Percentiles rank a stretch among this genome's conserved stretches.
Conservation (phyloP, 805 yeast species). For the Ogataea haglerorum region DNA sequence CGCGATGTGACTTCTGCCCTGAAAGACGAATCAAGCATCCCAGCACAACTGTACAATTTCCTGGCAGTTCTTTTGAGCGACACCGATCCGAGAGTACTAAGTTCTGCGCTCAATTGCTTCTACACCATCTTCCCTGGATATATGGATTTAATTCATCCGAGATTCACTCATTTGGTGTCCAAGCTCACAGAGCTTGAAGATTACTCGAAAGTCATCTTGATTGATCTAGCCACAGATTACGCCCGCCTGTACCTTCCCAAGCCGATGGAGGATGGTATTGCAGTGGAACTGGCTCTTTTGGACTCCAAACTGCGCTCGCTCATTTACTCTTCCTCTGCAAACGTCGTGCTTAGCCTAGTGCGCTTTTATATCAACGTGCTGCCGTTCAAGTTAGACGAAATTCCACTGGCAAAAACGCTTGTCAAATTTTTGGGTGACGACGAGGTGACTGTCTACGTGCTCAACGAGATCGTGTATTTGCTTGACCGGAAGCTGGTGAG, state of each 20-base stretch:
- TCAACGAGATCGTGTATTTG: slow-evolving; percentile 21
- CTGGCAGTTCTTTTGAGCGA: slow-evolving; percentile 62
- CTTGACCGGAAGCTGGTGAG: slow-evolving; percentile 35
- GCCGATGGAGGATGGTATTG: slow-evolving; percentile 40
- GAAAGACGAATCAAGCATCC: slow-evolving; percentile 34
- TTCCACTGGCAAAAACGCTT: slow-evolving; percentile 49
- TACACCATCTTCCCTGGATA: slow-evolving; percentile 51
- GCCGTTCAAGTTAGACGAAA: slow-evolving; percentile 50
- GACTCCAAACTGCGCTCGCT: slow-evolving; percentile 45
- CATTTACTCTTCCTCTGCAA: slow-evolving; percentile 49
- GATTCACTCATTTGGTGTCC: slow-evolving; percentile 45
- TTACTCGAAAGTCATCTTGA: slow-evolving; percentile 59
- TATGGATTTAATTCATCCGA: slow-evolving; percentile 68
- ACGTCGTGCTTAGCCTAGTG: slow-evolving; percentile 59
- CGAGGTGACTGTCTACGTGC: slow-evolving; percentile 9
- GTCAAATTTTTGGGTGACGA: slow-evolving; percentile 27
- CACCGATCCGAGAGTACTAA: slow-evolving; percentile 60
- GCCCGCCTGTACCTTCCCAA: slow-evolving; percentile 55
- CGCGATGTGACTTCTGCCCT: slow-evolving; percentile 10
- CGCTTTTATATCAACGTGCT: slow-evolving; percentile 57
- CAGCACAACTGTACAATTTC: slow-evolving; percentile 48
- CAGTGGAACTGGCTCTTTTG: slow-evolving; percentile 57
- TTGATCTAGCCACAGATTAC: slow-evolving; percentile 68
- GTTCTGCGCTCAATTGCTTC: slow-evolving; percentile 60
- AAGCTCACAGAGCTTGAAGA: slow-evolving; percentile 56